Evolutionary conservation across 495 filamentous ascomycete genomes (phyloP), one percentile per base, ranked within the genome.

Genomic region (Aspergillus heteromorphus): DNA sequence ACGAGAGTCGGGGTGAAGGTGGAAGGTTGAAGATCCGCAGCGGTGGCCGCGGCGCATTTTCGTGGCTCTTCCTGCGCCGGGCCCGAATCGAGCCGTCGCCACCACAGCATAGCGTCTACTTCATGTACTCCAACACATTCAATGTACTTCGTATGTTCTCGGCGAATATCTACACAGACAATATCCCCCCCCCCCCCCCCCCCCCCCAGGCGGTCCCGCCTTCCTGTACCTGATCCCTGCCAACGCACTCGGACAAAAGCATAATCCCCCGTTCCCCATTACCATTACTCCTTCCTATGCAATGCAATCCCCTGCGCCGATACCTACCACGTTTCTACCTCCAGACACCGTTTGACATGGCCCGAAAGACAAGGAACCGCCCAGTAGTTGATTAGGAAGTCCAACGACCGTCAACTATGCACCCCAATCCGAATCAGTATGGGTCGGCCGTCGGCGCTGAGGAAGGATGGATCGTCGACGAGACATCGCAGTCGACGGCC

Each of bases 391-490:
- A 7, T 27, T 27, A 27, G 23, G 7, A 27, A 7, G 23, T 27
- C 23, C 23, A 27, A 27, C 23, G 23, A 27, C 23, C n/a, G n/a
- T 27, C 48, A 57, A 41, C 60, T 52, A 71, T 40, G 63, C 56
- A 17, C 55, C 54, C 69, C 72, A 73, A 40, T 77, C 74, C 27
- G 68, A 55, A 41, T 77, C 74, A 17, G 62, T 60, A 40, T 66
- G 63, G 13, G 69, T 71, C 14, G 69, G 69, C 8, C 71, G 69
- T 25, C 71, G 69, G 25, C 73, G 70, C 42, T 73, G 65, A 25
- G 73, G 70, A 43, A 74, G 65, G 19, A 76, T 61, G 0, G 73
- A 73, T 31, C 60, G 64, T 17, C 73, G 68, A 19, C 68, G 69
- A 41, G 59, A 64, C 18, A 71, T 51, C 7, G 72, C 73, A 57